Percentiles rank a stretch among this genome's conserved stretches.
Conservation (phyloP, 106 monocot genomes). For the Cymbidium sinense region DNA sequence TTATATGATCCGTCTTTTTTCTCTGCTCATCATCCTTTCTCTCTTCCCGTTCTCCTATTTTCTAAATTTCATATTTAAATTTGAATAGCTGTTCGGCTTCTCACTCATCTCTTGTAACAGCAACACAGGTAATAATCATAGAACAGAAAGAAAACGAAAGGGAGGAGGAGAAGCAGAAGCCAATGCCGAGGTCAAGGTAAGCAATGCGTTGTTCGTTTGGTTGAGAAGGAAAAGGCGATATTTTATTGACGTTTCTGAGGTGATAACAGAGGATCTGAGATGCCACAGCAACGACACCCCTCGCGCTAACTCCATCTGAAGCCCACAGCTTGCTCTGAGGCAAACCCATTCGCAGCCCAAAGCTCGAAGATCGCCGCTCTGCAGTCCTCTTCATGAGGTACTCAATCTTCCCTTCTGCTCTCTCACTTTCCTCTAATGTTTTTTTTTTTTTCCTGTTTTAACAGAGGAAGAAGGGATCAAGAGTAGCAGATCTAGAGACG, state of each 20-base stretch:
- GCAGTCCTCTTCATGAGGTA: constrained; percentile 59
- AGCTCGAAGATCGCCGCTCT: constrained; percentile 56
- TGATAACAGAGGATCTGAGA: constrained; percentile 55
- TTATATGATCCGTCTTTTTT: neutral
- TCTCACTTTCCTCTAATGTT: neutral
- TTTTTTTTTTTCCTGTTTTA: neutral
- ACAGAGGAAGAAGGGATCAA: constrained; percentile 47
- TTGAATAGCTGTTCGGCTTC: neutral
- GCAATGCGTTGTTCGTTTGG: neutral
- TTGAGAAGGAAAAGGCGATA: neutral
- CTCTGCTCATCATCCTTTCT: neutral
- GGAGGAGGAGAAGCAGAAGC: neutral
- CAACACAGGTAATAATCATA: neutral
- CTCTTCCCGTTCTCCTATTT: neutral
- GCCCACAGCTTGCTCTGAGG: constrained; percentile 43
- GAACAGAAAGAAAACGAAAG: too few species aligned
- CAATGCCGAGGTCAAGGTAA: constrained; percentile 37
- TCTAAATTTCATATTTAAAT: neutral
- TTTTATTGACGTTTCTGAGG: neutral
- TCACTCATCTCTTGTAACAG: neutral
- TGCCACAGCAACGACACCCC: constrained; percentile 38
- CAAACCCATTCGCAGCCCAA: constrained; percentile 29
- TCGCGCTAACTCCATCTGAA: constrained; percentile 62
- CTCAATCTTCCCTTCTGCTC: neutral
- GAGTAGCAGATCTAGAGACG: constrained; percentile 58